Evolutionary conservation across 257 asterid species (phyloP), one percentile per base, ranked within the genome.

Genomic region (Verbascum thapsus): DNA sequence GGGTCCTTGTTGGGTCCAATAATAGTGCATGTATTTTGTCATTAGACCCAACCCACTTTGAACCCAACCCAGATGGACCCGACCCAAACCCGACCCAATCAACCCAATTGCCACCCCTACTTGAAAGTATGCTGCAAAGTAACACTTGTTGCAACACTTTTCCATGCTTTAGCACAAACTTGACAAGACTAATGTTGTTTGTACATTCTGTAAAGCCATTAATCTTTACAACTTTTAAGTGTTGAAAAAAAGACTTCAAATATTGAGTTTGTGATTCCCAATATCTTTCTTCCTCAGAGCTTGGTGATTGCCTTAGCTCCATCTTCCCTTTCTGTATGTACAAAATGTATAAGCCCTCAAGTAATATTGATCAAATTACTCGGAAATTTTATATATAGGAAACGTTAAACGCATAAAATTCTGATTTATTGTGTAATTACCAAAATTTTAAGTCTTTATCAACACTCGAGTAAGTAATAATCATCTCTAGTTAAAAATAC

Each of bases 181-280:
- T 82, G 22, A 84, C 86, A 0, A 91, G 73, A 39, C 85, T 81
- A 39, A 91, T 74, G 13, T 84, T 88, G 65, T 75, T 80, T 22
- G 77, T 83, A 18, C 83, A 74, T 48, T 80, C 95, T 1, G 80
- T 68, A 39, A 88, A 85, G n/a, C 95, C 95, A 39, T 76, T 79
- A 11, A 91, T 82, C 74, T 76, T 84, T 12, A 84, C 94, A 49
- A 79, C 82, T 63, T 76, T 78, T 10, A 91, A 61, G 61, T 88
- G 84, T 41, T 66, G 73, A 19, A 88, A 87, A 61, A 88, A 88
- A 3, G 94, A 74, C 30, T 67, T 67, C 74, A 86, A 43, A 1
- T 73, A 72, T 34, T 79, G 78, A 8, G 79, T 80, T 59, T 86
- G 91, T 9, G 95, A 84, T 42, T 86, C 96, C 98, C 96, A 91